Evolutionary conservation across 139 green algal species (phyloP).

Genomic region (Ettlia oleoabundans): DNA sequence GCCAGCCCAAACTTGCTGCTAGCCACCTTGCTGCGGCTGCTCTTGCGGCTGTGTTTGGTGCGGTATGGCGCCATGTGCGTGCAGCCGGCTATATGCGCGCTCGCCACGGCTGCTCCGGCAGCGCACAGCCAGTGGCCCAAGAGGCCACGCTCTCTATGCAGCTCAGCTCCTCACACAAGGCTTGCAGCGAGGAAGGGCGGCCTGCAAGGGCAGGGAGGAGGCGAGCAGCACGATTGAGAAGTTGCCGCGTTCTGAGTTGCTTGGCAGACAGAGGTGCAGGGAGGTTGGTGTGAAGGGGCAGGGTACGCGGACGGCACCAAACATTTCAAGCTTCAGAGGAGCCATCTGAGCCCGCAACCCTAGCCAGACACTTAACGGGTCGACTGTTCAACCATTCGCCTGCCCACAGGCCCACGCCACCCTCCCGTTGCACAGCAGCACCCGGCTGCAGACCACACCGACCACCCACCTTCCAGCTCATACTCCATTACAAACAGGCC

Average conservation of each 20-base stretch:
- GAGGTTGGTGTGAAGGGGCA: neutral
- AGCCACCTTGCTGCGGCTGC: too few relatives aligned
- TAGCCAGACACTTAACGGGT: too few relatives aligned
- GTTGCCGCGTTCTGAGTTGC: too few relatives aligned
- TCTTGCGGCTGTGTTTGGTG: too few relatives aligned
- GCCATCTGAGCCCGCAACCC: too few relatives aligned
- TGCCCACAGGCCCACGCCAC: neutral
- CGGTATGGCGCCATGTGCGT: too few relatives aligned
- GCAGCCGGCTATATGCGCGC: neutral
- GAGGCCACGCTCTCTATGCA: slow-evolving; percentile 21
- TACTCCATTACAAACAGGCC: slow-evolving; percentile 52
- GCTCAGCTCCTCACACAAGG: slow-evolving; percentile 32
- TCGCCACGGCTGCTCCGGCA: slow-evolving; percentile 4
- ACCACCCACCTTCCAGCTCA: slow-evolving; percentile 38
- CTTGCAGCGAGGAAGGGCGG: slow-evolving; percentile 12
- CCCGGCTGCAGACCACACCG: neutral
- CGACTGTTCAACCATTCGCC: neutral
- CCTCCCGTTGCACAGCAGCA: neutral
- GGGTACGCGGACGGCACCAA: neutral
- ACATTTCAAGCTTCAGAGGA: neutral
- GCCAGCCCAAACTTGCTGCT: too few relatives aligned
- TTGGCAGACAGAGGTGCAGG: neutral
- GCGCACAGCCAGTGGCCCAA: slow-evolving; percentile 27
- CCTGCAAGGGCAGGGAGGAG: neutral
- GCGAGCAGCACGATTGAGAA: too few relatives aligned